Base-by-base conservation (phyloP, 1,284 basidiomycete species). In the Cutaneotrichosporon sp. region DNA sequence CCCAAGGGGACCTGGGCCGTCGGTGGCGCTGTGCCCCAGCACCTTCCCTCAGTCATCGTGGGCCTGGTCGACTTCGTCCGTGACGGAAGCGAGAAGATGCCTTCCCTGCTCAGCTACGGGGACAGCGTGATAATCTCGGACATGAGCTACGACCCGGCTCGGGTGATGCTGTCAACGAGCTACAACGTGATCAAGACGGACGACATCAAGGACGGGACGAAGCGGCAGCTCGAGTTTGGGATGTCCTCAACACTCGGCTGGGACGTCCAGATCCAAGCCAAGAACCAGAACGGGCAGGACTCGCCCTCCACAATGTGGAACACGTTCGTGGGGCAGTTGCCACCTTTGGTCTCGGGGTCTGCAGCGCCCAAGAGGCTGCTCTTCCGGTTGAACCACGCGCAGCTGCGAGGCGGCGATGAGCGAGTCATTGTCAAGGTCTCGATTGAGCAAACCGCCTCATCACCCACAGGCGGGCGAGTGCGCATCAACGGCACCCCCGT, bases 1-100 rank as follows among this genome's bases (percentile, higher is more conserved):
- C 86, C 97, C n/a, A 89, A 89, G 65, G 87, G 92, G 0, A 80
- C 92, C 14, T 95, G 92, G 91, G 89, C 87, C 46, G 85, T 92
- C 54, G 86, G 86, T 9, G 85, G 83, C 79, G 63, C 77, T 22
- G 75, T 83, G 22, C 78, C 80, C 5, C 88, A 90, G 68, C 91
- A 94, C 67, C 83, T 97, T 1, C 88, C 89, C 16, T 87, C 89
- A 2, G 89, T 95, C 84, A 83, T 91, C 33, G 80, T 91, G 3
- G 89, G 89, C 18, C 82, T 97, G 52, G 84, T 90, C 71, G 89
- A 90, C 75, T 86, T 87, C 25, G 89, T 92, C 1, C 83, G 87
- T 47, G 87, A 87, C 55, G 87, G 88, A 31, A 88, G 89, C 20
- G 82, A 83, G 51, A 87, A 87, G 46, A 85, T 95, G 4, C 91